Conservation (phyloP, 192 early-diverging fungal genomes). For the Podila minutissima region DNA sequence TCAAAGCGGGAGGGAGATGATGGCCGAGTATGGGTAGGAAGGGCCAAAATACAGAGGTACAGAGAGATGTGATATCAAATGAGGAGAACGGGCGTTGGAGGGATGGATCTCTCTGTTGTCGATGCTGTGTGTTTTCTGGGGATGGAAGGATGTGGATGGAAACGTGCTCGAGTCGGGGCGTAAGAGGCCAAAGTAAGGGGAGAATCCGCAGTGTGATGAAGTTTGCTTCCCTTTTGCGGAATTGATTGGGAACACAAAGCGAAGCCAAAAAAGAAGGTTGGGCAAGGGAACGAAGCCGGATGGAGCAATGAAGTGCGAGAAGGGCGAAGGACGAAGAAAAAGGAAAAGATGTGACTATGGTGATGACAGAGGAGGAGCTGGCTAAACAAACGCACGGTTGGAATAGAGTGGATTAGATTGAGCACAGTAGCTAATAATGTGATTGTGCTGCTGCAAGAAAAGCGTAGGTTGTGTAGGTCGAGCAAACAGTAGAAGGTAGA, state of each 20-base stretch:
- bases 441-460: too few species aligned
- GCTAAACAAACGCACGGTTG: too few species aligned
- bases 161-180: not conserved
- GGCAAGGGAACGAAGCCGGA: not conserved
- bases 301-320: not conserved
- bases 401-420: too few species aligned
- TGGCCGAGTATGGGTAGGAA: conserved; percentile 6
- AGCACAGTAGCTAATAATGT: too few species aligned
- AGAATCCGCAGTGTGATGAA: conserved; percentile 5
- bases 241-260: conserved; percentile 33
- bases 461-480: too few species aligned
- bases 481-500: not conserved
- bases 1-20: conserved; percentile 11
- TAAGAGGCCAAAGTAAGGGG: conserved; percentile 20
- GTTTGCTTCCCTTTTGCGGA: conserved; percentile 54
- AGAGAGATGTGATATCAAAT: not conserved
- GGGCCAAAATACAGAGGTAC: not conserved
- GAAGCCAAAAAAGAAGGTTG: conserved; percentile 5
- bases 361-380: too few species aligned
- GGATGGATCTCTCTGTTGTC: not conserved
- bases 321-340: not conserved
- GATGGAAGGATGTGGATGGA: not conserved
- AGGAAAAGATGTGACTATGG: not conserved
- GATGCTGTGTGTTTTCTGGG: not conserved
- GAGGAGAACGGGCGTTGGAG: not conserved